Evolutionary conservation across 2,329 filamentous ascomycete species (phyloP).

Genomic region (Ceratocystis colombiana): DNA sequence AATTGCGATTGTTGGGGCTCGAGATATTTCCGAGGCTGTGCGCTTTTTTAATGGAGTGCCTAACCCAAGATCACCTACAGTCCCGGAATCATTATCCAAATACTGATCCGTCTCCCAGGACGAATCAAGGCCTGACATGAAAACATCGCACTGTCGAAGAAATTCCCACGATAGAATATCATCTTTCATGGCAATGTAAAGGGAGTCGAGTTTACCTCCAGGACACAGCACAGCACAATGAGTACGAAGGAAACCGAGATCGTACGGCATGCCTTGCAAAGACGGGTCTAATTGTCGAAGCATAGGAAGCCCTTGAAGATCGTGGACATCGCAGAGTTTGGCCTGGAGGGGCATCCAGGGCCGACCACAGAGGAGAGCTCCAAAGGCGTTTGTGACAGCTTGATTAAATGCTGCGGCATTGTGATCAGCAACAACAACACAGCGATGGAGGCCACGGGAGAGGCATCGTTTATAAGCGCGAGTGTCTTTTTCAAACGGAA

Average conservation of each 20-base stretch:
- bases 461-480: constrained; percentile 51
- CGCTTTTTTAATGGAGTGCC: constrained; percentile 36
- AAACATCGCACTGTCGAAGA: constrained; percentile 40
- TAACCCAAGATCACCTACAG: constrained; percentile 21
- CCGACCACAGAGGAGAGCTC: constrained; percentile 40
- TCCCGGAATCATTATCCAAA: constrained; percentile 35
- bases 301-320: constrained; percentile 49
- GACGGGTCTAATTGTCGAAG: constrained; percentile 42
- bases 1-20: constrained; percentile 30
- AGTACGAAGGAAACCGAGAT: constrained; percentile 42
- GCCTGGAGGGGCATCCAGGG: constrained; percentile 51
- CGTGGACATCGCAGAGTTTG: constrained; percentile 46
- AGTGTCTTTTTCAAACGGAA: constrained; percentile 53
- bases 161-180: constrained; percentile 49
- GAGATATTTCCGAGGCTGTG: constrained; percentile 43
- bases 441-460: constrained; percentile 49
- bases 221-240: constrained; percentile 48
- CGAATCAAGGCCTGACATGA: constrained; percentile 44
- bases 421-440: constrained; percentile 44
- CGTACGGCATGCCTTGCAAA: constrained; percentile 38
- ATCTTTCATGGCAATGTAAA: constrained; percentile 49
- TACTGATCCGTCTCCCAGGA: constrained; percentile 45
- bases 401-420: constrained; percentile 41
- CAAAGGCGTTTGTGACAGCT: constrained; percentile 43
- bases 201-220: constrained; percentile 46